Evolutionary conservation across 306 rosid genomes (phyloP), one percentile per base, ranked within the genome.

Genomic region (Sicyos edulis): DNA sequence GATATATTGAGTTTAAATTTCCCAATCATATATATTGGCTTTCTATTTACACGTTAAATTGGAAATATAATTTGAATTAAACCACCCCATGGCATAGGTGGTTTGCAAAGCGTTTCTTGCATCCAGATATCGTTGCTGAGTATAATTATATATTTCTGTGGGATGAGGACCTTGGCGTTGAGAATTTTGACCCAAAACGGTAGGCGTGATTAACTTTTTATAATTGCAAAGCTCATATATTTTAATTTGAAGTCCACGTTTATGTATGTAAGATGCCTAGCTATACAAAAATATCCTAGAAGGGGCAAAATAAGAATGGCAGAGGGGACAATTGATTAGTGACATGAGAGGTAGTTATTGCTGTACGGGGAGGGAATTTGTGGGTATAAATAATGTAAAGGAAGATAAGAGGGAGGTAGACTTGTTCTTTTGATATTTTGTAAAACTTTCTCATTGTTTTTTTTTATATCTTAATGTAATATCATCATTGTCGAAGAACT

Each of bases 111-210:
- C 90, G 98, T 10, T 92, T 92, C 84, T 70, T 92, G 85, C 98
- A 92, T 84, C 98, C 98, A 70, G 96, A 90, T 79, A 84, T 92
- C 76, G 88, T 90, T 80, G 80, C 87, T 32, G 90, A 83, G 75
- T 92, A 92, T 54, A 66, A 84, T 76, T 87, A 85, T 78, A 84
- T 92, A 57, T 92, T 92, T 85, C 98, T 92, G 14, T 92, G 98
- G 98, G 98, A 92, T 17, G 98, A 92, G 76, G 98, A 92, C 80
- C 89, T 92, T 72, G 96, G 89, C 52, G 96, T 92, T 12, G 96
- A 92, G 68, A 79, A 87, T 79, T 92, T 92, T 75, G 78, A 90
- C 79, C 88, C 96, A 0, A 77, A 80, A 54, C 75, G 86, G 98
- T 92, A 74, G 71, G 76, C 61, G 56, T 51, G 29, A 20, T 8